Conservation (phyloP, 768 basidiomycete species). For the Lanmaoa pseudosensibilis region DNA sequence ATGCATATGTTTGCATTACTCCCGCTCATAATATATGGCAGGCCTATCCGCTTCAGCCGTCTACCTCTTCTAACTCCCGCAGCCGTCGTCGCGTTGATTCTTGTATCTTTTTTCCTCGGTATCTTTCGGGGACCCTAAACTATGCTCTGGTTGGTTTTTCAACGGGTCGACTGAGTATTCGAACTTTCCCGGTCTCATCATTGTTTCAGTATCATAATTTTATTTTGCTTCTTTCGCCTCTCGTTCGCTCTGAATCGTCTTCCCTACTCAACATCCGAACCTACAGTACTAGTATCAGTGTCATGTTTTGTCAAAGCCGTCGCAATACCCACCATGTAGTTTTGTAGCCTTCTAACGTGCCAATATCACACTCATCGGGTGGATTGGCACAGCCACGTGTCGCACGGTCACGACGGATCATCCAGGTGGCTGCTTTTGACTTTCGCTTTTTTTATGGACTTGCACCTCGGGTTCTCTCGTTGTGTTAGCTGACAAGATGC, state of each 20-base stretch:
- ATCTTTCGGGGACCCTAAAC: constrained; percentile 20
- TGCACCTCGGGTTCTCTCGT: constrained; percentile 8
- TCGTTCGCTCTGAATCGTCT: constrained; percentile 18
- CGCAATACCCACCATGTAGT: constrained; percentile 39
- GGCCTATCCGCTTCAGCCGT: not conserved
- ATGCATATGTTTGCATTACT: constrained; percentile 24
- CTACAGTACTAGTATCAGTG: constrained; percentile 36
- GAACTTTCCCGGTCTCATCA: constrained; percentile 24
- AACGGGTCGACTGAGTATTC: constrained; percentile 24
- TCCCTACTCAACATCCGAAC: constrained; percentile 14
- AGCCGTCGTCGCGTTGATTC: constrained; percentile 6
- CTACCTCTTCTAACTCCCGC: not conserved
- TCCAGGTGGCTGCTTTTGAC: constrained; percentile 13
- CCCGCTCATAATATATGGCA: constrained; percentile 5
- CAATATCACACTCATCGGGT: not conserved
- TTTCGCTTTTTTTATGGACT: constrained; percentile 13
- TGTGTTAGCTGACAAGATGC: constrained; percentile 37
- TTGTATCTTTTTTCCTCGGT: constrained; percentile 17
- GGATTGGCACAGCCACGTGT: constrained; percentile 18
- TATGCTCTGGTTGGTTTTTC: constrained; percentile 23
- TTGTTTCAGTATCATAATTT: constrained; percentile 32
- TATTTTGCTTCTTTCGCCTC: constrained; percentile 25
- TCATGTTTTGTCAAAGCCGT: constrained; percentile 25
- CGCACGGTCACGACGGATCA: constrained; percentile 18
- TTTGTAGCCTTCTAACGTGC: constrained; percentile 29